A percentile compares a stretch with the other conserved stretches of the same genome.
phyloP scores from a whole-genome alignment of 2,329 filamentous ascomycete species.

The Cyanodermella asteris region DNA sequence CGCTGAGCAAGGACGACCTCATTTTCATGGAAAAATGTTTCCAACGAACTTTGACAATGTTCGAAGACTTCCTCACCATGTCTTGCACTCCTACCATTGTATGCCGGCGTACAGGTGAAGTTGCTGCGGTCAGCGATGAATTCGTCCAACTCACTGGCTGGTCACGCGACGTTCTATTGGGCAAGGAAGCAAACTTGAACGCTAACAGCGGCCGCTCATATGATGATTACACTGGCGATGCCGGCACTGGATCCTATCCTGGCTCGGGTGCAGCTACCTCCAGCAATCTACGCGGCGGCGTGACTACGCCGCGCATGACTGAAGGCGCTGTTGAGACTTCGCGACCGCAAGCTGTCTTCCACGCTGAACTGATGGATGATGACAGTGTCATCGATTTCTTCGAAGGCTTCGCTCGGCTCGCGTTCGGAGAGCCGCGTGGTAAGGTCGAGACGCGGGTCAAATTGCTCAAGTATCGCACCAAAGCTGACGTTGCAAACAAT shows the following conservation, averaged over 20 bases:
- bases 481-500: conserved; percentile 16
- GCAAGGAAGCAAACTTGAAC: conserved; percentile 71
- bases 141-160: conserved; percentile 92
- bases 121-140: conserved; percentile 90
- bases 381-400: conserved; percentile 88
- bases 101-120: conserved; percentile 74
- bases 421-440: conserved; percentile 76
- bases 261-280: no score
- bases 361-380: conserved; percentile 82
- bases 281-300: conserved; percentile 23
- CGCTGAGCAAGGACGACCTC: conserved; percentile 69
- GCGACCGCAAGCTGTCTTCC: conserved; percentile 56
- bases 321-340: conserved; percentile 6
- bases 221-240: conserved; percentile 8
- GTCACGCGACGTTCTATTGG: conserved; percentile 73
- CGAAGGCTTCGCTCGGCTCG: conserved; percentile 79
- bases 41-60: conserved; percentile 77
- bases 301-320: conserved; percentile 24
- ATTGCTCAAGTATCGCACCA: conserved; percentile 72
- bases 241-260: conserved; percentile 22
- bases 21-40: conserved; percentile 97
- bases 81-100: conserved; percentile 82
- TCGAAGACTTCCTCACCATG: conserved; percentile 77
- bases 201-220: conserved; percentile 59
- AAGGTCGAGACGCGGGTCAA: conserved; percentile 67